Evolutionary conservation across 2,329 filamentous ascomycete genomes (phyloP), one percentile per base, ranked within the genome.

Genomic region (Didymella arachidicola): DNA sequence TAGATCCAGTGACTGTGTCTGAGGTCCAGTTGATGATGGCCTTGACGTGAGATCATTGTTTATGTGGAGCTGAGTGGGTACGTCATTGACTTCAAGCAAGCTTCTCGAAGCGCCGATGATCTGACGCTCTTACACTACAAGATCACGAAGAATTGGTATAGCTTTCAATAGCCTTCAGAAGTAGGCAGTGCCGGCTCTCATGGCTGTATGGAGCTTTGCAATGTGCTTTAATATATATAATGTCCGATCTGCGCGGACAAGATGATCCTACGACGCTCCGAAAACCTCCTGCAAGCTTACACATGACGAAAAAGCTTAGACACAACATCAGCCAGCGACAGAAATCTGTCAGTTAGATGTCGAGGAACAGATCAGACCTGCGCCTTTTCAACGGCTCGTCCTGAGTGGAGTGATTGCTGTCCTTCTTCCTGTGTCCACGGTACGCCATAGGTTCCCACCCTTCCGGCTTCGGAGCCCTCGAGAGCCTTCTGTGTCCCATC

Each of bases 31-130:
- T 19, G 43, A 42, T 42, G 19, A 16, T 34, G 12, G 30, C 41
- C 14, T 36, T 29, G 44, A 50, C 26, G 16, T 41, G 30, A 48
- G 39, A 16, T 25, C 18, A 5, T 7, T 50, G 27, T 43, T 59
- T 3, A 53, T 54, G 56, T 59, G 56, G 56, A 59, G 49, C 49
- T 45, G 45, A 49, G 32, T 50, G 41, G 46, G 14, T 54, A 59
- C 56, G 56, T 59, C 56, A 59, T 59, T 46, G 50, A 32, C 27
- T 50, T 50, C 22, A 27, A 44, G 22, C 54, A 58, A 47, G 56
- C 44, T 59, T 53, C 26, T 29, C 4, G 3, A 26, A 46, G 22
- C 44, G 34, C 26, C n/a, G 26, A 41, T 39, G 2, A 32, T 34
- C 46, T 38, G 53, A 45, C 44, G 38, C 22, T 14, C 38, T 32